These are phyloP conservation scores for Rubus idaeus DNA, from an alignment of 306 rosid species.

Conservation along the genomic window DNA sequence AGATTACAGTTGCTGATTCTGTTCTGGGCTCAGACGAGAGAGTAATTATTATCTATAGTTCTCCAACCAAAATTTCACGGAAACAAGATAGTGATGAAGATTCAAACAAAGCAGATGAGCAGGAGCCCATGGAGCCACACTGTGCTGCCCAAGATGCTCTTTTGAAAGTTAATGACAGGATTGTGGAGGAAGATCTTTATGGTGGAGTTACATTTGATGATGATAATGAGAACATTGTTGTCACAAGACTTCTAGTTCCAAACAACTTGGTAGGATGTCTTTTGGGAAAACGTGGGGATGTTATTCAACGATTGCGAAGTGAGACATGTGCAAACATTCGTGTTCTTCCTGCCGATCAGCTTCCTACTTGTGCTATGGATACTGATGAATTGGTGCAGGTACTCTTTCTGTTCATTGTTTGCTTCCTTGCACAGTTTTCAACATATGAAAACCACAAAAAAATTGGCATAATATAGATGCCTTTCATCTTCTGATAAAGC, in stretches of 20 bases:
- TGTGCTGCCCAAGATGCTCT: constrained; percentile 48
- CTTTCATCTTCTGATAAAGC: neutral
- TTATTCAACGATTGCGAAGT: constrained; percentile 37
- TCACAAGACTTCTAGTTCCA: constrained; percentile 36
- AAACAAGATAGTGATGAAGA: constrained; percentile 20
- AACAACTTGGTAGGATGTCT: constrained; percentile 36
- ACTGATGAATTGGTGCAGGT: constrained; percentile 46
- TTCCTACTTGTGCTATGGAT: constrained; percentile 38
- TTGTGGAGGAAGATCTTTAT: constrained; percentile 34
- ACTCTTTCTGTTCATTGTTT: neutral
- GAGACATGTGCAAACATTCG: constrained; percentile 39
- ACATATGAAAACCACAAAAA: neutral
- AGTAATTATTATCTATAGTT: constrained; percentile 33
- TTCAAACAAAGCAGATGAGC: constrained; percentile 13
- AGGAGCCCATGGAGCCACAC: constrained; percentile 19
- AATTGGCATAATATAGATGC: neutral
- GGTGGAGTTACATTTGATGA: constrained; percentile 34
- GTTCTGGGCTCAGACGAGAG: constrained; percentile 39
- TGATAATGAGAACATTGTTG: constrained; percentile 25
- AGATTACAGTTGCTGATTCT: constrained; percentile 40
- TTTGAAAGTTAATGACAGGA: constrained; percentile 34
- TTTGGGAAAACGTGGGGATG: constrained; percentile 39
- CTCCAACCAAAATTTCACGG: constrained; percentile 20
- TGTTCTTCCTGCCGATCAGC: constrained; percentile 36
- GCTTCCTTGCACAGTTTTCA: neutral